Evolutionary conservation across 2,329 filamentous ascomycete genomes (phyloP), one percentile per base, ranked within the genome.

Genomic region (Aspergillus sojae): DNA sequence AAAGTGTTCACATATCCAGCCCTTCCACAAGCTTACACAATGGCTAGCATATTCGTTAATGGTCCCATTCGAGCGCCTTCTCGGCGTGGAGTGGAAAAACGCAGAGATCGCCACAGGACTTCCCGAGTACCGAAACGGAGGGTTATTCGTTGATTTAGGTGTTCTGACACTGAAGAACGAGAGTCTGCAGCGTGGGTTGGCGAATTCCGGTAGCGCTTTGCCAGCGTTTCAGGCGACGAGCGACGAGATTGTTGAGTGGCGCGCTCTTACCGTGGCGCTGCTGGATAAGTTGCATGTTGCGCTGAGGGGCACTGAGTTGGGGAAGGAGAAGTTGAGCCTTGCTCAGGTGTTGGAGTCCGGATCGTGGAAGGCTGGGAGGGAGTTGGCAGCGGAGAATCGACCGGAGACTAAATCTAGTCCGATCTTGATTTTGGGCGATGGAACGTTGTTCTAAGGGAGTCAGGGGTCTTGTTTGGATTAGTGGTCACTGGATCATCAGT

Each of bases 11-110:
- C 36, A 46, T 12, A 85, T 86, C 14, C 80, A 84, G 5, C 84
- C 84, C 0, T 85, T 86, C 70, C 86, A 88, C 71, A 87, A 87
- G 67, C 81, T 91, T 10, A 91, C 89, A 0, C 89, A 92, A 72
- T 92, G 89, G 90, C 83, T 92, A 6, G 86, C 85, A 1, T 92
- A 92, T 75, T 91, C 89, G 0, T 80, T 92, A 9, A 91, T 90
- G 79, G 88, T 91, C 4, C 85, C 86, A 0, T 87, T 89, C 69
- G 80, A 83, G 55, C 80, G 81, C 2, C 74, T 88, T 1, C 77
- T 89, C 11, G 80, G 80, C 1, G 79, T 83, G 16, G 77, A 82
- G 14, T 87, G 86, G 76, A 79, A 76, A 10, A 86, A 86, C 43
- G 75, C 80, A 2, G 79, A 85, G 23, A 82, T 88, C 0, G 81